These are phyloP conservation scores for Aspergillus bridgeri DNA, from an alignment of 495 filamentous ascomycete genomes.

Conservation along the genomic window DNA sequence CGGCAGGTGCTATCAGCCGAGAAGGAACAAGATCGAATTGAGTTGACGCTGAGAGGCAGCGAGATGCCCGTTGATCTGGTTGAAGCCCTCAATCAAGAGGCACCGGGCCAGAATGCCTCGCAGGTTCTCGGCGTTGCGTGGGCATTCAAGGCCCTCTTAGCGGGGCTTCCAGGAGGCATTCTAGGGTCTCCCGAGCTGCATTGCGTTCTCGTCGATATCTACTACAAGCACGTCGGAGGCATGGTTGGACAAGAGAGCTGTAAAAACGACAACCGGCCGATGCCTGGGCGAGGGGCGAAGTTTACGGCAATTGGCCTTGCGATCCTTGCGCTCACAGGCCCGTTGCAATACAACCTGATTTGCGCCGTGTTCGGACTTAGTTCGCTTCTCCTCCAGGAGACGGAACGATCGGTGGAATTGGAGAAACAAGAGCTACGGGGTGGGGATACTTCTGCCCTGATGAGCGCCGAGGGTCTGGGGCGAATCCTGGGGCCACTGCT, in stretches of 20 bases:
- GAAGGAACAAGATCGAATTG: slow-evolving; percentile 30
- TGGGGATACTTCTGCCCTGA: slow-evolving; percentile 13
- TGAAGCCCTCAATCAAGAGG: slow-evolving; percentile 14
- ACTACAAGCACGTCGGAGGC: slow-evolving; percentile 49
- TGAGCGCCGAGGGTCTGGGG: slow-evolving; percentile 28
- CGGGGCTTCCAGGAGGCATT: slow-evolving; percentile 69
- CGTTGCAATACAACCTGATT: slow-evolving; percentile 40
- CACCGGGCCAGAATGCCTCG: slow-evolving; percentile 26
- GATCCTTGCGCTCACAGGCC: slow-evolving; percentile 34
- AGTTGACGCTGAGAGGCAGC: slow-evolving; percentile 29
- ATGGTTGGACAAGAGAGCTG: slow-evolving; percentile 28
- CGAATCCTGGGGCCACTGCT: slow-evolving; percentile 36
- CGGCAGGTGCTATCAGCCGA: slow-evolving; percentile 32
- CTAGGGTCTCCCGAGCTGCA: slow-evolving; percentile 67
- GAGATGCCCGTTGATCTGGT: slow-evolving; percentile 24
- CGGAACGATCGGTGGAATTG: slow-evolving; percentile 16
- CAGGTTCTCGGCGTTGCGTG: slow-evolving; percentile 68
- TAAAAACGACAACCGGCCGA: slow-evolving; percentile 15
- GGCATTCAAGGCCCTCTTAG: slow-evolving; percentile 66
- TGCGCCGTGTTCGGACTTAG: slow-evolving; percentile 42
- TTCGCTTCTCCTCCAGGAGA: slow-evolving; percentile 25
- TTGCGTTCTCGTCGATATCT: slow-evolving; percentile 60
- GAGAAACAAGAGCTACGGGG: slow-evolving; percentile 16
- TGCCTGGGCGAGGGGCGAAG: slow-evolving; percentile 17
- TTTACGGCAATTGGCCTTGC: slow-evolving; percentile 35